Base-by-base conservation (phyloP, 2,329 filamentous ascomycete species). In the Fusarium zealandicum region DNA sequence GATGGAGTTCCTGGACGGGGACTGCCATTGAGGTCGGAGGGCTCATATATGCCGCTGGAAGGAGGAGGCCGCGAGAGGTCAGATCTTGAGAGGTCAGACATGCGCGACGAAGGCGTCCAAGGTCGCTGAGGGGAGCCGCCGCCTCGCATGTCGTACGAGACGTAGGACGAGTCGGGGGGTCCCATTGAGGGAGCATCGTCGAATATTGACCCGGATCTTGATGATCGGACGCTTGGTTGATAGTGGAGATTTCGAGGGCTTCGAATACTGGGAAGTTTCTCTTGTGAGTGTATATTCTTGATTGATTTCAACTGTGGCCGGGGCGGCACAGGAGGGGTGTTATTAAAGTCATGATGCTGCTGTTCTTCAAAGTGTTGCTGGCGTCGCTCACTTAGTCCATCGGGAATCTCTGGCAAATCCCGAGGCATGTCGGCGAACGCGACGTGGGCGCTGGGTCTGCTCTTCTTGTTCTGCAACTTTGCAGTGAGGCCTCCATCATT, bases 1-100 rank as follows among this genome's bases (percentile, higher is more conserved):
- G 92, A 92, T 2, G 93, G 92, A 0, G 93, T 97, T 5, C 93
- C 93, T 2, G 95, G 93, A 53, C 95, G 80, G 6, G 95, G 93
- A 57, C 86, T 93, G 41, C 95, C 95, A 68, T 98, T 93, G 54
- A 98, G 76, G 65, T 97, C 93, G 17, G 88, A 82, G 0, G 92
- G 91, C 73, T 98, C 95, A 73, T 95, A 98, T 4, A 86, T 82
- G 18, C 88, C 78, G 61, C 80, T 86, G 1, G 87, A 84, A 1
- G 90, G 84, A 3, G 91, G 88, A 8, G 90, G 89, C 44, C 90
- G 83, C 22, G 82, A 74, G 9, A 67, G 42, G n/a, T 67, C 64
- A 3, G 64, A 67, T 32, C 62, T 64, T 16, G 82, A 74, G 73
- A 90, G 91, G 56, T 66, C 64, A 9, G 76, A 78, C 46, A 73